phyloP scores from a whole-genome alignment of 805 yeast species.

The Candida easanensis region DNA sequence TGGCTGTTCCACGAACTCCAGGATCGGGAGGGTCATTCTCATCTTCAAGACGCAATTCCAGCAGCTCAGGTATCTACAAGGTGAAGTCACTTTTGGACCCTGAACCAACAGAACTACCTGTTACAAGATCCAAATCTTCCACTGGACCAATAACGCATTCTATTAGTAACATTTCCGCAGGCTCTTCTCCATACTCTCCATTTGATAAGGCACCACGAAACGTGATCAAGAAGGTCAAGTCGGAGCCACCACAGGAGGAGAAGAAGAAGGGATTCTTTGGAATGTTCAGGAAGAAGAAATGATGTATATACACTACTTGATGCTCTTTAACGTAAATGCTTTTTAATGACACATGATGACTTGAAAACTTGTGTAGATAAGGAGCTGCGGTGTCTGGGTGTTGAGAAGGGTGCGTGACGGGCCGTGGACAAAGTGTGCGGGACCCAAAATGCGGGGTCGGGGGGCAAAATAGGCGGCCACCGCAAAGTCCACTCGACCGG shows the following conservation, averaged over 20 bases:
- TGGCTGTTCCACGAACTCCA: conserved; percentile 14
- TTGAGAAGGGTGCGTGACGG: conserved; percentile 3
- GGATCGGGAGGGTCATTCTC: conserved; percentile 4
- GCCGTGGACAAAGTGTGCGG: background rate
- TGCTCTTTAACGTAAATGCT: background rate
- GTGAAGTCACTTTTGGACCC: conserved; percentile 24
- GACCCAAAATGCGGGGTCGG: conserved; percentile 8
- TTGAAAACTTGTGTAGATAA: too few relatives aligned
- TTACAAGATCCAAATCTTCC: conserved; percentile 18
- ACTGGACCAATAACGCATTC: conserved; percentile 4
- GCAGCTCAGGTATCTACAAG: conserved; percentile 19
- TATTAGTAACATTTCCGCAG: too few relatives aligned
- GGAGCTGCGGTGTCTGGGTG: background rate
- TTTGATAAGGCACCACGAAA: background rate
- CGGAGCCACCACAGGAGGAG: conserved; percentile 1
- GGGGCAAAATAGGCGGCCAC: background rate
- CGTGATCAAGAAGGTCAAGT: too few relatives aligned
- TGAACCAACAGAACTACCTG: conserved; percentile 9
- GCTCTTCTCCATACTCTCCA: too few relatives aligned
- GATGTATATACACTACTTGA: background rate
- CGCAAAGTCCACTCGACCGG: too few relatives aligned
- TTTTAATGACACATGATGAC: background rate
- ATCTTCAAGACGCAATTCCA: conserved; percentile 19
- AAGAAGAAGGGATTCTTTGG: conserved; percentile 15
- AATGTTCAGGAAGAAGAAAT: conserved; percentile 18